Evolutionary conservation across 2,329 filamentous ascomycete genomes (phyloP).

Genomic region (Lachnum nothofagi): DNA sequence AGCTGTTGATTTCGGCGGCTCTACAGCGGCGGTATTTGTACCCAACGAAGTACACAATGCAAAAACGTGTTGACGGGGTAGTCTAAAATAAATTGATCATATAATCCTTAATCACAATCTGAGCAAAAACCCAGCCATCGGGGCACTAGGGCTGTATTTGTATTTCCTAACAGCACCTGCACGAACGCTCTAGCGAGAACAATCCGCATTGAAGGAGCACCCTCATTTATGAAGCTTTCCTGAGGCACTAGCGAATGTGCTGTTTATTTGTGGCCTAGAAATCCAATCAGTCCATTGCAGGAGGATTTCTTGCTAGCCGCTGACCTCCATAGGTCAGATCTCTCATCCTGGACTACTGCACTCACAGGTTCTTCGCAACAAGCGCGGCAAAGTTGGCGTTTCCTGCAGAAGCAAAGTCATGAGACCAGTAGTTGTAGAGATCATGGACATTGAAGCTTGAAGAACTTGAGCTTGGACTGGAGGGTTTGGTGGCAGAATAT

Average conservation of each 20-base stretch:
- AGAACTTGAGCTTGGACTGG: constrained; percentile 1
- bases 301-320: no score
- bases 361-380: constrained; percentile 6
- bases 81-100: neutral
- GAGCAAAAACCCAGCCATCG: neutral
- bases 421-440: constrained; percentile 7
- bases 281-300: neutral
- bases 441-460: constrained; percentile 11
- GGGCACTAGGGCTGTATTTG: neutral
- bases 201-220: neutral
- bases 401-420: constrained; percentile 8
- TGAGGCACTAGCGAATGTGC: no score
- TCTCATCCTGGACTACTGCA: no score
- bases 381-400: constrained; percentile 12
- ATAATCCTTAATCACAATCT: neutral
- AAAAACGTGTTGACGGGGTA: neutral
- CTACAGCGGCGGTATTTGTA: neutral
- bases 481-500: constrained; percentile 3
- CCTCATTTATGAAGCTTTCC: neutral
- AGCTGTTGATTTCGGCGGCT: neutral
- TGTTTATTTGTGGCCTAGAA: neutral
- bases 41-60: neutral
- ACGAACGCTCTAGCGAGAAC: neutral
- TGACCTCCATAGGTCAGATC: no score
- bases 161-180: neutral